A percentile compares a stretch with the other conserved stretches of the same genome.
Evolutionary conservation across 208 protist species (phyloP).

Genomic region (Acanthamoeba castellanii): DNA sequence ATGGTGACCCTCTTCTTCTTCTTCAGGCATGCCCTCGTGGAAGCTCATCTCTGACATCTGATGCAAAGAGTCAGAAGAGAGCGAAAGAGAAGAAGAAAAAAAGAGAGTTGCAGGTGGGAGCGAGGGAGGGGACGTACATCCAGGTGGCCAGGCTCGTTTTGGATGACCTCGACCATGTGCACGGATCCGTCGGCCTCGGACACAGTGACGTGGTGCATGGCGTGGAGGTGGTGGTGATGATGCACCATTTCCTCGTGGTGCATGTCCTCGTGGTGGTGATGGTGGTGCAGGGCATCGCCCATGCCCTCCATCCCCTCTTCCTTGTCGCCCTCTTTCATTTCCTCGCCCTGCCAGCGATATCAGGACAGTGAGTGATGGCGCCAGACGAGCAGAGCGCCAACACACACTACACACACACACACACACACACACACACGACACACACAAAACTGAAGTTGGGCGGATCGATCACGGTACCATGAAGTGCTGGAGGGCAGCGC

Average conservation of each 20-base stretch:
- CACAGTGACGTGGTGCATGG: background rate
- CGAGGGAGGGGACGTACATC: background rate
- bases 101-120: no score
- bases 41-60: constrained; percentile 41
- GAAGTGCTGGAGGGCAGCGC: background rate
- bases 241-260: background rate
- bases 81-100: background rate
- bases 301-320: background rate
- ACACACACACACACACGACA: no score
- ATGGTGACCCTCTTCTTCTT: background rate
- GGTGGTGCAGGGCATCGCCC: constrained; percentile 18
- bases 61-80: no score
- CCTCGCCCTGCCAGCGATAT: background rate
- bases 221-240: constrained; percentile 2
- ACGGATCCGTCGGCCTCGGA: background rate
- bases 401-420: no score
- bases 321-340: background rate
- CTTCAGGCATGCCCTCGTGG: background rate
- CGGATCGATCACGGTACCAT: background rate
- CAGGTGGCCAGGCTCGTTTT: background rate
- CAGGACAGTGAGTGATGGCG: background rate
- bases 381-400: background rate
- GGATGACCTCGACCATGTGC: constrained; percentile 33
- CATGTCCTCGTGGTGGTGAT: background rate
- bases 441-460: no score